Evolutionary conservation across 352 stramenopile genomes (phyloP).

Genomic region (Aphanomyces cochlioides): DNA sequence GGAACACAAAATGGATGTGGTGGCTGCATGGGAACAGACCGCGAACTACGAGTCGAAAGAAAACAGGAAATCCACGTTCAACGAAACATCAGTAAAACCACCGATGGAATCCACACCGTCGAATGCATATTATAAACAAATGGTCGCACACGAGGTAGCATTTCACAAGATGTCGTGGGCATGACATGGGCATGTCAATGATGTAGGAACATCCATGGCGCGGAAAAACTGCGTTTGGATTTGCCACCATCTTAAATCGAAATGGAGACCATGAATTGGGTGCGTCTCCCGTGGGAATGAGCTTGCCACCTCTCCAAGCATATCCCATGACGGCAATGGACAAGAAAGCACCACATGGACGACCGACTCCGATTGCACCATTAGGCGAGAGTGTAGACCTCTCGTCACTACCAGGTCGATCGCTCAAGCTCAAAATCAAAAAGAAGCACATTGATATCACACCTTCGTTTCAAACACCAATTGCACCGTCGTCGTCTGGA

Average conservation of each 20-base stretch:
- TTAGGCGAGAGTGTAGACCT: conserved; percentile 9
- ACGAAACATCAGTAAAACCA: background rate
- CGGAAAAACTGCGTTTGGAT: conserved; percentile 59
- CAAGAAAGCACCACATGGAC: conserved; percentile 46
- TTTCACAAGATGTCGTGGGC: background rate
- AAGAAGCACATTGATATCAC: conserved; percentile 32
- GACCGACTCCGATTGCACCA: conserved; percentile 34
- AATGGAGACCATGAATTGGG: conserved; percentile 25
- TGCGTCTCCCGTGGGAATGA: conserved; percentile 14
- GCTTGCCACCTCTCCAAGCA: conserved; percentile 66
- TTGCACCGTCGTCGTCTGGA: background rate
- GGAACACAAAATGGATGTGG: conserved; percentile 1
- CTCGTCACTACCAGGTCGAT: conserved; percentile 11
- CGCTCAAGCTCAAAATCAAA: conserved; percentile 30
- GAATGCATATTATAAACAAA: background rate
- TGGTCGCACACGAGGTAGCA: conserved; percentile 1
- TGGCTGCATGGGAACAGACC: background rate
- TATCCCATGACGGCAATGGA: conserved; percentile 61
- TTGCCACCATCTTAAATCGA: conserved; percentile 79
- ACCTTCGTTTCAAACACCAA: conserved; percentile 10
- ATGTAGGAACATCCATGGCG: conserved; percentile 60
- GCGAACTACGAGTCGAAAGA: too few relatives aligned
- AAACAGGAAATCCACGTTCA: too few relatives aligned
- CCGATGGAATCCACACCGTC: background rate
- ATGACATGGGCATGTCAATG: conserved; percentile 30